Conservation (phyloP, 1,284 basidiomycete species). For the Rhodotorula glutinis region DNA sequence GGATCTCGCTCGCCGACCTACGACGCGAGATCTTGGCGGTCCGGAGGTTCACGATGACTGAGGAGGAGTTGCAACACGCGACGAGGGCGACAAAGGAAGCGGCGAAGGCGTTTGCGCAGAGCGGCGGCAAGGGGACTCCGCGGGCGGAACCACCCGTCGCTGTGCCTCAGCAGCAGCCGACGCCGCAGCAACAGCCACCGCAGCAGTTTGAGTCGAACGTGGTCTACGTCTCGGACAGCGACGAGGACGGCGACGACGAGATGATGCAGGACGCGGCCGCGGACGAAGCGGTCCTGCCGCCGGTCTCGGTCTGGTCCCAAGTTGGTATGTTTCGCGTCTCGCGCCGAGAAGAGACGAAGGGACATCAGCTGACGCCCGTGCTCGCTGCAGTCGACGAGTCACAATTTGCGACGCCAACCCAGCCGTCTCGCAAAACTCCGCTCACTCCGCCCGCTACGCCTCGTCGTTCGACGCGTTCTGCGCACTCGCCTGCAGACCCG, state of each 20-base stretch:
- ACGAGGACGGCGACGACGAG: constrained; percentile 15
- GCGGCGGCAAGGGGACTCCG: constrained; percentile 1
- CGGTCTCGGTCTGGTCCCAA: constrained; percentile 4
- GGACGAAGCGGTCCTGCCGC: constrained; percentile 16
- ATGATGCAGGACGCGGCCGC: constrained; percentile 15
- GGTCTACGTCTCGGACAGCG: constrained; percentile 18
- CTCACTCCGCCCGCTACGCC: constrained; percentile 37
- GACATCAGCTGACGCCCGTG: not conserved
- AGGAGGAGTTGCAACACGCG: constrained; percentile 55
- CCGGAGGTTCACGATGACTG: constrained; percentile 64
- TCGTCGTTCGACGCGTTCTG: constrained; percentile 14
- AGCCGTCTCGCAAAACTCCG: constrained; percentile 20
- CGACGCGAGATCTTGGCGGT: constrained; percentile 59
- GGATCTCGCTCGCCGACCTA: constrained; percentile 59
- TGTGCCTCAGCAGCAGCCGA: no score
- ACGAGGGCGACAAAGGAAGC: constrained; percentile 46
- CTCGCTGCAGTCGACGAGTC: not conserved
- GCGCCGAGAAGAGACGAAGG: no score
- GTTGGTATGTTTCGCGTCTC: constrained; percentile 8
- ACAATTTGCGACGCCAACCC: constrained; percentile 24
- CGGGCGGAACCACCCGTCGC: not conserved
- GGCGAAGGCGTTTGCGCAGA: constrained; percentile 42
- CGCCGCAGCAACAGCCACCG: not conserved
- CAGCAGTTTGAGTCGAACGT: not conserved
- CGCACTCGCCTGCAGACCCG: constrained; percentile 7